Evolutionary conservation across 257 asterid genomes (phyloP).

Genomic region (Plectranthus barbatus): DNA sequence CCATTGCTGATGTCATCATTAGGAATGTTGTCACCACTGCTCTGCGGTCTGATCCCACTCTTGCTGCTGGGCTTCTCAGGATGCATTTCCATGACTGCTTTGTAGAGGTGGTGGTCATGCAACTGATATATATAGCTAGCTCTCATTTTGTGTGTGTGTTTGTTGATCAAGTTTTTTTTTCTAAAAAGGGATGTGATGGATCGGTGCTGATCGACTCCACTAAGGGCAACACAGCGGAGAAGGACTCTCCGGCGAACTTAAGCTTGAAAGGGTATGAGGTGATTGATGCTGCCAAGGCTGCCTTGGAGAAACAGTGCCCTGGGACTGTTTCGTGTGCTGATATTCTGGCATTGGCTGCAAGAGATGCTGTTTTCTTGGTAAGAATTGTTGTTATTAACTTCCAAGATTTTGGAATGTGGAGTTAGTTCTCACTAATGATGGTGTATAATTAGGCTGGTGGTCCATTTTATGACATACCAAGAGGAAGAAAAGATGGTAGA

Average conservation of each 20-base stretch:
- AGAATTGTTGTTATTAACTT: background rate
- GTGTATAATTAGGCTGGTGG: conserved; percentile 58
- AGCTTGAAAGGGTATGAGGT: conserved; percentile 76
- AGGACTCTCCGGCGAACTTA: conserved; percentile 89
- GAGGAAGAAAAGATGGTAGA: conserved; percentile 81
- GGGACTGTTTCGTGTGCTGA: conserved; percentile 96
- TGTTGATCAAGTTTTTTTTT: too few species aligned
- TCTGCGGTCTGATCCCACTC: conserved; percentile 61
- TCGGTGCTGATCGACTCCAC: conserved; percentile 76
- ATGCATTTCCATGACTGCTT: conserved; percentile 99
- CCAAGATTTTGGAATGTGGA: background rate
- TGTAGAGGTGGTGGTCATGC: conserved; percentile 38
- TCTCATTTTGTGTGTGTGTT: background rate
- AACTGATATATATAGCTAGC: too few species aligned
- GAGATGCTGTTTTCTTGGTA: conserved; percentile 90
- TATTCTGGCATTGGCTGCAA: conserved; percentile 84
- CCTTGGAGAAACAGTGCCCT: conserved; percentile 66
- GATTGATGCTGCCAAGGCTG: conserved; percentile 65
- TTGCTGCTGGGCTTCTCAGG: conserved; percentile 73
- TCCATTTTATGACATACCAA: conserved; percentile 67
- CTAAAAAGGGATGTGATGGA: conserved; percentile 98
- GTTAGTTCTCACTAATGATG: too few species aligned
- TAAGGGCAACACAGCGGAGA: conserved; percentile 72
- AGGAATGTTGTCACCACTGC: conserved; percentile 48
- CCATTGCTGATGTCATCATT: conserved; percentile 48